These are phyloP conservation scores for Melanomma pulvis-pyrius DNA, from an alignment of 495 filamentous ascomycete genomes.

Conservation along the genomic window DNA sequence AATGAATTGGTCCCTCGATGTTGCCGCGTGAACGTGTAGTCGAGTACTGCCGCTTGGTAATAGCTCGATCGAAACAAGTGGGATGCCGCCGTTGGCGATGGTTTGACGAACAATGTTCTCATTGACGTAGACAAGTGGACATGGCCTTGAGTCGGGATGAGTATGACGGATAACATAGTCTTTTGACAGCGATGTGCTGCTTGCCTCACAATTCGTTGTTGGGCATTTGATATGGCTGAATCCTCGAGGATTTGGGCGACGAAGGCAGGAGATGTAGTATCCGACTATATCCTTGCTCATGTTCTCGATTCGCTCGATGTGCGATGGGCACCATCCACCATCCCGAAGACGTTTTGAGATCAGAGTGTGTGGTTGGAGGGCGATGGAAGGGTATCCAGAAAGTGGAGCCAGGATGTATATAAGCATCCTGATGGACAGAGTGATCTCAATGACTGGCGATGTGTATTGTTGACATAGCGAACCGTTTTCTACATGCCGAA, in stretches of 20 bases:
- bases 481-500: background rate
- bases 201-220: background rate
- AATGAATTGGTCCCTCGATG: background rate
- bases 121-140: background rate
- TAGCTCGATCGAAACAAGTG: no score
- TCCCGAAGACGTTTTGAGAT: background rate
- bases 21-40: background rate
- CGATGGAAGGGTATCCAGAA: background rate
- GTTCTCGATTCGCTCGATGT: background rate
- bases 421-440: background rate
- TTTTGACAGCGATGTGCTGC: background rate
- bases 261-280: background rate
- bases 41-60: background rate
- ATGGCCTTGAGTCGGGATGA: background rate
- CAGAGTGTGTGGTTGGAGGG: background rate
- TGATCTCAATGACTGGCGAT: background rate
- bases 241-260: background rate
- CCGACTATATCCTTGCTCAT: background rate
- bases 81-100: background rate
- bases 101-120: background rate
- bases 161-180: background rate
- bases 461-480: background rate
- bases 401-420: background rate
- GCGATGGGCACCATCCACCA: background rate
- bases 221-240: background rate